phyloP scores from a whole-genome alignment of 805 yeast species.

The Jamesozyma gamospora region DNA sequence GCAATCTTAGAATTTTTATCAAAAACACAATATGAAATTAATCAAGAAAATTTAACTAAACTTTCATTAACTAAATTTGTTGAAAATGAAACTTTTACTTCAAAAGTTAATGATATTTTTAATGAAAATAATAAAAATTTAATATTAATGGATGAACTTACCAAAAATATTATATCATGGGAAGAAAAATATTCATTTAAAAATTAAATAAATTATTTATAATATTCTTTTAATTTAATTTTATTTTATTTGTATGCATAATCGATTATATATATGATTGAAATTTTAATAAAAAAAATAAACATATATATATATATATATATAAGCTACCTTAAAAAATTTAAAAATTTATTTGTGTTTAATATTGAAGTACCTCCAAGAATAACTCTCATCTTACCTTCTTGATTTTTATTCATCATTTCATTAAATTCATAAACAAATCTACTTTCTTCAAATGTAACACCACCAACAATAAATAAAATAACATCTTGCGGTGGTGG shows the following conservation, averaged over 20 bases:
- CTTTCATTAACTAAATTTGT: conserved; percentile 39
- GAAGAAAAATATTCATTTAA: conserved; percentile 48
- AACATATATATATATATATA: conserved; percentile 2
- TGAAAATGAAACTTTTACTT: conserved; percentile 32
- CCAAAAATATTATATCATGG: conserved; percentile 67
- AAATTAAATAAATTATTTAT: neutral
- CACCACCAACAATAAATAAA: conserved; percentile 75
- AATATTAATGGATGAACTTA: conserved; percentile 57
- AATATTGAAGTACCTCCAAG: conserved; percentile 72
- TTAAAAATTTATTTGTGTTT: conserved; percentile 36
- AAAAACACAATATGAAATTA: conserved; percentile 74
- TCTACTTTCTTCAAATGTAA: conserved; percentile 86
- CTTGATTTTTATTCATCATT: conserved; percentile 21
- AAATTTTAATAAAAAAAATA: neutral
- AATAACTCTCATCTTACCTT: conserved; percentile 50
- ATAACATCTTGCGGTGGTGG: conserved; percentile 51
- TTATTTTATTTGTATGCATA: no score
- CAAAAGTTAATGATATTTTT: conserved; percentile 35
- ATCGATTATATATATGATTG: neutral
- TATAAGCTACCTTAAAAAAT: conserved; percentile 8
- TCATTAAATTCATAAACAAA: conserved; percentile 61
- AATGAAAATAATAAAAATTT: conserved; percentile 51
- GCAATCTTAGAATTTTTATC: conserved; percentile 89
- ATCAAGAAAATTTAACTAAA: conserved; percentile 58
- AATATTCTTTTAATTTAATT: neutral